Evolutionary conservation across 2,329 filamentous ascomycete genomes (phyloP), one percentile per base, ranked within the genome.

Genomic region (Canariomyces notabilis): DNA sequence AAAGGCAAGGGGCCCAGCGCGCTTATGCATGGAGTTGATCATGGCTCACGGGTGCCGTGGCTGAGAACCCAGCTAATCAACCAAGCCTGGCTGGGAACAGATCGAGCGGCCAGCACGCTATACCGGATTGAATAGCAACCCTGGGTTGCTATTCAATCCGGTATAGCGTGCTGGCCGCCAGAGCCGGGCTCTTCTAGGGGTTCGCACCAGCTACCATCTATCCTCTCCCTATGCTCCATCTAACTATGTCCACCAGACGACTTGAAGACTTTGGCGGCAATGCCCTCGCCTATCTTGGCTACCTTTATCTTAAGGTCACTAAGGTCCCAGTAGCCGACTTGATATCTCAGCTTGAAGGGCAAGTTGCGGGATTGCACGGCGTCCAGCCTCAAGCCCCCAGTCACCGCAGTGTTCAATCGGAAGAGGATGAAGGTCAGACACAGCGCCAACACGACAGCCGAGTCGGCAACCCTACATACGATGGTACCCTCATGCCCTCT

Each of bases 71-170:
- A n/a, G n/a, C n/a, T n/a, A n/a, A n/a, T n/a, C n/a, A n/a, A n/a
- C n/a, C n/a, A n/a, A n/a, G n/a, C n/a, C n/a, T n/a, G n/a, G n/a
- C n/a, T n/a, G n/a, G n/a, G n/a, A n/a, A n/a, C n/a, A n/a, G n/a
- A n/a, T n/a, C n/a, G n/a, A n/a, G n/a, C n/a, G n/a, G n/a, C n/a
- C 18, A 37, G 18, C 34, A 36, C 34, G 34, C 34, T 36, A 36
- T 36, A 18, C 34, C 34, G 11, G 34, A 36, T 36, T 19, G 14
- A 36, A 36, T 19, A 19, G 34, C 16, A 36, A 36, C 6, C 16
- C n/a, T n/a, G n/a, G n/a, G n/a, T n/a, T 7, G 16, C 11, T 36
- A 19, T 19, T 19, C 16, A 36, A 18, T 36, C 34, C 34, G 16
- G 34, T 18, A 36, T 36, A 36, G 34, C 34, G 34, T 36, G 16